Evolutionary conservation across 306 rosid genomes (phyloP), one percentile per base, ranked within the genome.

Genomic region (Dryas alaskensis): DNA sequence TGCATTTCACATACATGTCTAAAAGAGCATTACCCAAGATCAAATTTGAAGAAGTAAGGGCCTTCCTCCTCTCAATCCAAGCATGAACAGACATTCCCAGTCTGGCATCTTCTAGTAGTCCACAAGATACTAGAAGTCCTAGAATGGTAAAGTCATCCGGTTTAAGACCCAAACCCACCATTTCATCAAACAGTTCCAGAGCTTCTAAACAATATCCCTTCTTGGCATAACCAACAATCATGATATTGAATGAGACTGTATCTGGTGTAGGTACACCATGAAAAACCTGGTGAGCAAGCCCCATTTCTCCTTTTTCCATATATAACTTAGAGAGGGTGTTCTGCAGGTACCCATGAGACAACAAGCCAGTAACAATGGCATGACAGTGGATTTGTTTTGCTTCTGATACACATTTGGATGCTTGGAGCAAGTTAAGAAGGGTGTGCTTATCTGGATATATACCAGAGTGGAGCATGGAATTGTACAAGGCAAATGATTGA

Each of bases 41-140:
- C 82, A 85, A 71, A 65, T 85, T 83, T 69, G 81, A 80, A 84
- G 77, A 77, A 60, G 75, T 70, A 49, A 55, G 60, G 60, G 19
- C 60, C 65, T 85, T 78, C 64, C 80, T 83, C 73, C 80, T 80
- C 76, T 79, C 80, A 67, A 83, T 81, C 92, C 89, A 80, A 48
- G 80, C 83, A 81, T 88, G 92, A 67, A 83, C 81, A 77, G 92
- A 87, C 73, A 79, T 88, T 60, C 88, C 92, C 46, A 88, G 67
- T 59, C 60, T 69, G 10, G 65, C 49, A 77, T 81, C 80, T 72
- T 82, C 76, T 55, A 79, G 60, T 31, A 43, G 79, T 40, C 88
- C 86, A 64, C 87, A 88, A n/a, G 61, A 81, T 75, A 85, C 3
- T 48, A 85, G 69, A 47, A 88, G 88, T 60, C 92, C 86, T 42